Base-by-base conservation (phyloP, 2,329 filamentous ascomycete species). In the Aspergillus sergii region DNA sequence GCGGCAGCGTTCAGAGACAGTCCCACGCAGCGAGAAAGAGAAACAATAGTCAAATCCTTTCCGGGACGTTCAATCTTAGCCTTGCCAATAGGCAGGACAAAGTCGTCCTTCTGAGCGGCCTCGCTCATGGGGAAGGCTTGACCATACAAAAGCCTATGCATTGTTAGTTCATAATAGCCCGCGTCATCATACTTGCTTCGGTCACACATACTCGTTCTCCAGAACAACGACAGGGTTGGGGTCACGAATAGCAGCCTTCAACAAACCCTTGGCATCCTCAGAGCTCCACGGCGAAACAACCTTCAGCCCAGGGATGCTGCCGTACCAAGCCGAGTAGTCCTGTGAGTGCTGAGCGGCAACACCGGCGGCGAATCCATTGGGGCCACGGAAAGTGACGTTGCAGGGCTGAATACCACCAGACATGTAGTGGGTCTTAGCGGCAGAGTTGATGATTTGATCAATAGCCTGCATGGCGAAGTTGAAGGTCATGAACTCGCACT, bases 391-490 rank as follows among this genome's bases (percentile, higher is more conserved):
- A 73, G 95, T 98, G 83, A 99, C 94, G 86, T 98, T 98, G 85
- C 95, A 99, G 74, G 95, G 95, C 84, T 99, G 95, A 81, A 97
- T 98, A 81, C 95, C 95, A 75, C 95, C 95, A 69, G 95, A 98
- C 95, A 99, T 99, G 87, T 99, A 99, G 78, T 99, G 94, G 62
- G 95, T 99, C 88, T 99, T 99, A 77, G 93, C 95, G 73, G 86
- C 95, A 57, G 94, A 98, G 89, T 99, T 99, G 88, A 99, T 94
- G 79, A 99, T 92, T 81, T 99, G 95, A 81, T 99, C 95, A 81
- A 99, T 99, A 79, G 95, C 93, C 85, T 99, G 95, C 95, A 99
- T 99, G 81, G 95, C 94, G 79, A 98, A 98, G 88, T 99, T 99
- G 89, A 97, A 98, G 76, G 95, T 99, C 95, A 99, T 99, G 87